Percentiles rank a stretch among this genome's conserved stretches.
These are phyloP conservation scores for Tirmania nivea DNA, from an alignment of 495 filamentous ascomycete genomes.

Conservation along the genomic window DNA sequence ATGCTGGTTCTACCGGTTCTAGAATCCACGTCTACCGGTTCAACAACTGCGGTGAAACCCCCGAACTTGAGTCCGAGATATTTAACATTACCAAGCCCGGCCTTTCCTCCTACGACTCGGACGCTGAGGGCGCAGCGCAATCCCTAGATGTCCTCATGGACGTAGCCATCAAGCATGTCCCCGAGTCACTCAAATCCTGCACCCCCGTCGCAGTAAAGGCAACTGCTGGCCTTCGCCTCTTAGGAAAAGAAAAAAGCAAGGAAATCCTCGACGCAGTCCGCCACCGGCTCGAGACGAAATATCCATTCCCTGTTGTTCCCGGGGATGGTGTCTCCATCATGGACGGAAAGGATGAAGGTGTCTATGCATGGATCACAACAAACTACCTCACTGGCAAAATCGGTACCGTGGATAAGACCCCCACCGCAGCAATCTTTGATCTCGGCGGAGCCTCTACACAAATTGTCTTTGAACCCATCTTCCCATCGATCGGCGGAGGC, in stretches of 20 bases:
- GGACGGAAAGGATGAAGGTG: conserved; percentile 85
- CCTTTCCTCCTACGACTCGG: conserved; percentile 61
- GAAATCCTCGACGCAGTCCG: conserved; percentile 75
- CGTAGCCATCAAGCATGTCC: conserved; percentile 59
- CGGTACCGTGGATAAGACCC: conserved; percentile 67
- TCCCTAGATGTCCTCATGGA: conserved; percentile 76
- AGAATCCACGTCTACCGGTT: conserved; percentile 96
- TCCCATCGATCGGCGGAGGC: conserved; percentile 41
- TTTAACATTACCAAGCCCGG: conserved; percentile 80
- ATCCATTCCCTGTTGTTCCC: conserved; percentile 80
- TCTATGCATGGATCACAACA: conserved; percentile 98
- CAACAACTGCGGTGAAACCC: conserved; percentile 90
- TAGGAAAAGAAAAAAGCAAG: conserved; percentile 60
- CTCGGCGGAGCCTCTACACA: conserved; percentile 92
- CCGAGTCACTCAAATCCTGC: conserved; percentile 68
- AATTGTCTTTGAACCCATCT: conserved; percentile 95
- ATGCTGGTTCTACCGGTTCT: conserved; percentile 92
- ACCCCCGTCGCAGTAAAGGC: conserved; percentile 89
- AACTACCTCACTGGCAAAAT: conserved; percentile 98
- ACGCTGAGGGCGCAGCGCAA: conserved; percentile 69
- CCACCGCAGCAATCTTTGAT: conserved; percentile 87
- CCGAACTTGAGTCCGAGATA: conserved; percentile 79
- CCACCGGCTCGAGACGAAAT: conserved; percentile 58
- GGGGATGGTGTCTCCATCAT: conserved; percentile 83
- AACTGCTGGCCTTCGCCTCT: conserved; percentile 71